These are phyloP conservation scores for Handroanthus guayacan DNA, from an alignment of 257 asterid species.

Conservation along the genomic window DNA sequence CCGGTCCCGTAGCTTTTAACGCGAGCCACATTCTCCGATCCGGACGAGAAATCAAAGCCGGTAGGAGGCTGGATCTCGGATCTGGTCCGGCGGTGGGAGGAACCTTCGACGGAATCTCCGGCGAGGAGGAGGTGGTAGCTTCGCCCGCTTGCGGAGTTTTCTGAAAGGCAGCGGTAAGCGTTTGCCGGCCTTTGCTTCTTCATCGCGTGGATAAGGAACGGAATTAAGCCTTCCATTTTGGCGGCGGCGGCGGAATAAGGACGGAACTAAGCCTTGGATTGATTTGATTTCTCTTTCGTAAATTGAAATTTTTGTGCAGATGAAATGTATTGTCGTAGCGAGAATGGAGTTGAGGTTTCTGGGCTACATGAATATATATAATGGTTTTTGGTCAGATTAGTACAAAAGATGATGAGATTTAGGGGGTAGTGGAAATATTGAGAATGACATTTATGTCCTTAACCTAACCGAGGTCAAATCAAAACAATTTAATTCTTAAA, in stretches of 20 bases:
- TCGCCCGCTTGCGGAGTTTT: slow-evolving; percentile 57
- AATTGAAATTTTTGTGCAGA: background rate
- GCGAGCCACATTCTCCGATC: slow-evolving; percentile 36
- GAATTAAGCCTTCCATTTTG: slow-evolving; percentile 81
- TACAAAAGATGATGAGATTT: slow-evolving; percentile 2
- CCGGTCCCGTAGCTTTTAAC: slow-evolving; percentile 36
- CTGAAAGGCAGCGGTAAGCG: slow-evolving; percentile 62
- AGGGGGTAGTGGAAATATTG: slow-evolving; percentile 1
- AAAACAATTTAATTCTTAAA: too few relatives aligned
- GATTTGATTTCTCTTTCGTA: background rate
- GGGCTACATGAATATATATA: slow-evolving; percentile 33
- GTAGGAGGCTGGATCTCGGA: slow-evolving; percentile 55
- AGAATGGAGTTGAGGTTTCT: background rate
- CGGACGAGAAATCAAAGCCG: slow-evolving; percentile 22
- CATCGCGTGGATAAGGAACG: slow-evolving; percentile 61
- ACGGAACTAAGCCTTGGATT: slow-evolving; percentile 67
- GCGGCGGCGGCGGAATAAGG: slow-evolving; percentile 10
- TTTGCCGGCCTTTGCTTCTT: slow-evolving; percentile 57
- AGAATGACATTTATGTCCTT: slow-evolving; percentile 26
- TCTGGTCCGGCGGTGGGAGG: slow-evolving; percentile 64
- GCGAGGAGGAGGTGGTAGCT: slow-evolving; percentile 66
- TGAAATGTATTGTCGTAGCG: background rate
- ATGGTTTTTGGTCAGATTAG: slow-evolving; percentile 33
- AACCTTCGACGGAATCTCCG: slow-evolving; percentile 56
- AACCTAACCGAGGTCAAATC: background rate